A percentile compares a stretch with the other conserved stretches of the same genome.
Conservation (phyloP, 305 asterid species). For the Fraxinus latifolia region DNA sequence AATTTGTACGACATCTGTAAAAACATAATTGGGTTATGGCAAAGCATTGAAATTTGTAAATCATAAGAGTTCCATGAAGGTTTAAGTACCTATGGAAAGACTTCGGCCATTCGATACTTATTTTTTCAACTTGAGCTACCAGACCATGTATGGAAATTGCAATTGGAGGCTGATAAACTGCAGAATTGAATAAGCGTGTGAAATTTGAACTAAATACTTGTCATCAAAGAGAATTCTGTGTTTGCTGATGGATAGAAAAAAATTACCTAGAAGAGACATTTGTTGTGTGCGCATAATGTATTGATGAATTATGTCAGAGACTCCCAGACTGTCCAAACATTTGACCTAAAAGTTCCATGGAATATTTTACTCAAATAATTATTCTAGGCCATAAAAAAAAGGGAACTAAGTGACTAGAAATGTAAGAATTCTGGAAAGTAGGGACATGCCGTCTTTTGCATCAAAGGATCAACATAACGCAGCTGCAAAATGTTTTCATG, state of each 20-base stretch:
- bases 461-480: conserved; percentile 80
- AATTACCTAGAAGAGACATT: conserved; percentile 80
- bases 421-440: conserved; percentile 5
- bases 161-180: conserved; percentile 89
- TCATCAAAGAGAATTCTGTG: conserved; percentile 17
- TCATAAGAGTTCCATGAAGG: conserved; percentile 15
- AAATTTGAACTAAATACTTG: conserved; percentile 23
- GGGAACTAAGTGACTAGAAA: background rate
- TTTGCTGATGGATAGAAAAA: conserved; percentile 23
- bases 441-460: conserved; percentile 85
- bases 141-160: conserved; percentile 65
- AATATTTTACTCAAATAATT: conserved; percentile 3
- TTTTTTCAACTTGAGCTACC: conserved; percentile 76
- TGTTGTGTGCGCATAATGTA: conserved; percentile 78
- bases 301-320: conserved; percentile 66
- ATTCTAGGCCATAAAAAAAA: conserved; percentile 12
- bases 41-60: conserved; percentile 6
- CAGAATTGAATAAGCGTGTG: conserved; percentile 24
- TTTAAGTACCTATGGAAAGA: conserved; percentile 72
- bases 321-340: conserved; percentile 71
- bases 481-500: conserved; percentile 85
- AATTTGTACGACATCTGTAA: conserved; percentile 57
- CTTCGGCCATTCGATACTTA: conserved; percentile 91
- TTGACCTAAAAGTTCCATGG: conserved; percentile 50
- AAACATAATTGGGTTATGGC: conserved; percentile 18